Base-by-base conservation (phyloP, 306 rosid species). In the Citrullus amarus region DNA sequence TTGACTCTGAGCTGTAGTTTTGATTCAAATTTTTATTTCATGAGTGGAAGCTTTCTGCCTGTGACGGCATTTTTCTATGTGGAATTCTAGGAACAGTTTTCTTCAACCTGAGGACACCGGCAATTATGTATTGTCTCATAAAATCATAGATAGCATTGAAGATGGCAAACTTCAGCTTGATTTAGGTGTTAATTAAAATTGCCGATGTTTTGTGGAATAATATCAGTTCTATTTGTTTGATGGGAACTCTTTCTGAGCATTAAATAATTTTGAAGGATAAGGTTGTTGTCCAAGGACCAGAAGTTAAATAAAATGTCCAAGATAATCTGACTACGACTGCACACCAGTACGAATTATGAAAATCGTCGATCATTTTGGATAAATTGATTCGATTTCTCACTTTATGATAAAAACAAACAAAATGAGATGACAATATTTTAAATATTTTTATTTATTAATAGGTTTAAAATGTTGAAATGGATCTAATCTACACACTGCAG, bases 1-100 rank as follows among this genome's bases (percentile, higher is more conserved):
- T 39, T 36, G 53, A 54, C 18, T 22, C 66, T 57, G 36, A 75
- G 16, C 48, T 77, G 55, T 75, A 73, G 75, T 79, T 73, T 73
- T 50, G 77, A 78, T 70, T 44, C 57, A 22, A 44, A 12, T 0
- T 73, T 25, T 30, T 73, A 25, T 74, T 74, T 74, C 22, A 17
- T 53, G 78, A 74, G 78, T 53, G 78, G 44, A 74, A 53, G 48
- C 18, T 51, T 54, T 41, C 20, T 32, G 62, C 48, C n/a, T 32
- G 10, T 32, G 38, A 15, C 32, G 48, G 43, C 50, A 8, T 51
- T 74, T 74, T 34, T 36, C 10, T 38, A 22, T 72, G 78, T 10
- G 63, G 38, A 34, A 17, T 50, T 71, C 30, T 46, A 28, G 46
- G 30, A 53, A 34, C 78, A 74, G 30, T 51, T 50, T 30, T 73